Evolutionary conservation across 2,329 filamentous ascomycete species (phyloP).

Genomic region (Cordyceps farinosa): DNA sequence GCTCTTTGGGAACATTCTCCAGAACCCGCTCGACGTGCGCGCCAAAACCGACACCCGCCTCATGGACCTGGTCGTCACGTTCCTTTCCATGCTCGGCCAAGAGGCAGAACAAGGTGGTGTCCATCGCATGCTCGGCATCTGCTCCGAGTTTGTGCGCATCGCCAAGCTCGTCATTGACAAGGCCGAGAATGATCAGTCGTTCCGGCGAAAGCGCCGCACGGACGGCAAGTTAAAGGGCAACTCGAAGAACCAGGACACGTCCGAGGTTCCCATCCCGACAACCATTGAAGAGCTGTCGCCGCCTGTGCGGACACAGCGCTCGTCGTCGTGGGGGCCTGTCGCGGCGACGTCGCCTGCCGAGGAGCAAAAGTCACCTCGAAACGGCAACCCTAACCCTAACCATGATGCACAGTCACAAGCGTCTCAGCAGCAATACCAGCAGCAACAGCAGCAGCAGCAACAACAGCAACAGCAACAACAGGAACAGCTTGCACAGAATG

Average conservation of each 20-base stretch:
- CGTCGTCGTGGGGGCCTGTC: slow-evolving; percentile 24
- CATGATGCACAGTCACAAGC: background rate
- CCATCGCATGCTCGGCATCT: slow-evolving; percentile 88
- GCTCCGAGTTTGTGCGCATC: slow-evolving; percentile 94
- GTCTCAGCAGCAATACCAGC: background rate
- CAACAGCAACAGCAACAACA: slow-evolving; percentile 8
- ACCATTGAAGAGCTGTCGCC: slow-evolving; percentile 29
- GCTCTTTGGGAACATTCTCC: slow-evolving; percentile 91
- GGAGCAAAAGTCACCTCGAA: slow-evolving; percentile 7
- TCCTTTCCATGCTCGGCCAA: slow-evolving; percentile 81
- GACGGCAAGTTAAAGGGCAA: slow-evolving; percentile 14
- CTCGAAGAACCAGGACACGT: slow-evolving; percentile 12
- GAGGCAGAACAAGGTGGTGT: slow-evolving; percentile 89
- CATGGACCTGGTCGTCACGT: slow-evolving; percentile 91
- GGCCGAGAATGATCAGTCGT: slow-evolving; percentile 77
- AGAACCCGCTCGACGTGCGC: slow-evolving; percentile 86
- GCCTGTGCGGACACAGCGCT: slow-evolving; percentile 24
- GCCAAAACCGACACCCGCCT: slow-evolving; percentile 85
- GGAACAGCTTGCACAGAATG: slow-evolving; percentile 28
- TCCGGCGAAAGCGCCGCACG: slow-evolving; percentile 78
- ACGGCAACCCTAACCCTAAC: background rate
- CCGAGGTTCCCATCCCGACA: slow-evolving; percentile 17
- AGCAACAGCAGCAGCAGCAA: background rate
- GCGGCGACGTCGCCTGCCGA: slow-evolving; percentile 18
- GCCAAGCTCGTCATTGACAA: slow-evolving; percentile 88